Evolutionary conservation across 768 basidiomycete genomes (phyloP).

Genomic region (Tubosaeta sp.): DNA sequence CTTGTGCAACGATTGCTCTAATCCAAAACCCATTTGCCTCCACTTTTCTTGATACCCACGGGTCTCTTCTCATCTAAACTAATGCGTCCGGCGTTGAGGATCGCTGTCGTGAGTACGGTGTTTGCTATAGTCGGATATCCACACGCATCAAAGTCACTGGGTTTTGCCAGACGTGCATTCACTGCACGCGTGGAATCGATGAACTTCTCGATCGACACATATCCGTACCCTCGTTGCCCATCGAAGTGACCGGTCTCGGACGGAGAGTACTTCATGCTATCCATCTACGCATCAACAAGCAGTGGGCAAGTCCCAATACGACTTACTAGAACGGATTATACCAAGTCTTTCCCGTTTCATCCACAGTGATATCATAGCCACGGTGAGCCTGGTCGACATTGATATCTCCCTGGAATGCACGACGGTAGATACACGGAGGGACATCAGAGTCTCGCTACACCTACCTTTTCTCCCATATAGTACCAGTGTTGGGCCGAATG

Average conservation of each 20-base stretch:
- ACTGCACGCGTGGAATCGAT: conserved; percentile 78
- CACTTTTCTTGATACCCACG: conserved; percentile 69
- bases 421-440: neutral
- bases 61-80: conserved; percentile 87
- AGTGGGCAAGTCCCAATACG: neutral
- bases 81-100: conserved; percentile 86
- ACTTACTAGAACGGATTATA: conserved; percentile 90
- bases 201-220: conserved; percentile 91
- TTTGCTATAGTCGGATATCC: conserved; percentile 87
- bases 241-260: conserved; percentile 92
- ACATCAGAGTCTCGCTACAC: conserved; percentile 2
- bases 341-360: conserved; percentile 80
- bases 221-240: conserved; percentile 89
- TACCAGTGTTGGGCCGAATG: conserved; percentile 93
- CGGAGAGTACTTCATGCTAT: conserved; percentile 91
- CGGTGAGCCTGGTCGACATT: conserved; percentile 91
- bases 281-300: conserved; percentile 6
- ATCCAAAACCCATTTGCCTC: conserved; percentile 63
- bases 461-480: conserved; percentile 88
- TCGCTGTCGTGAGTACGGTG: conserved; percentile 82
- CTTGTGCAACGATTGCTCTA: conserved; percentile 31
- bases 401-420: conserved; percentile 69
- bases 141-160: conserved; percentile 71
- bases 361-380: conserved; percentile 86
- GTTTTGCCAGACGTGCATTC: conserved; percentile 62